Conservation (phyloP, 2,329 filamentous ascomycete species). For the Xylariales sp. region DNA sequence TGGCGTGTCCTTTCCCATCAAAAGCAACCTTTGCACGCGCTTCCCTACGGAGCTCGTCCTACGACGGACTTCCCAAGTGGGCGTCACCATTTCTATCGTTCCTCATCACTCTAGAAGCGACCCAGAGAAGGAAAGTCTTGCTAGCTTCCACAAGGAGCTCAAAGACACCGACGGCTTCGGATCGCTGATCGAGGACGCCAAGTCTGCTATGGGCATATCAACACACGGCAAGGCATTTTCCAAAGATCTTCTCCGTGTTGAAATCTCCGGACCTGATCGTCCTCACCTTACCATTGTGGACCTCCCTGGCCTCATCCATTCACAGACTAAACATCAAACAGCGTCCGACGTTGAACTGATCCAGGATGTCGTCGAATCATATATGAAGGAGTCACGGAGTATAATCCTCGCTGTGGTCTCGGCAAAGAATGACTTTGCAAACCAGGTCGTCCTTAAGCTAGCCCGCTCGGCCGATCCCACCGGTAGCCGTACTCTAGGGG, state of each 20-base stretch:
- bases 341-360: constrained; percentile 39
- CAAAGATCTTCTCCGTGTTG: constrained; percentile 41
- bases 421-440: constrained; percentile 52
- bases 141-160: constrained; percentile 20
- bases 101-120: constrained; percentile 24
- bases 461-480: constrained; percentile 30
- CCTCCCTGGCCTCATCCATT: constrained; percentile 51
- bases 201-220: constrained; percentile 44
- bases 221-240: constrained; percentile 32
- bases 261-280: constrained; percentile 40
- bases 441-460: constrained; percentile 51
- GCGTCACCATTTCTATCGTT: constrained; percentile 31
- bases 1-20: constrained; percentile 53
- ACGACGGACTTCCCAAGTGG: constrained; percentile 31
- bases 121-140: constrained; percentile 16
- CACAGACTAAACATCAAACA: constrained; percentile 41
- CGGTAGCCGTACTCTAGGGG: constrained; percentile 40
- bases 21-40: constrained; percentile 55
- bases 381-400: constrained; percentile 52
- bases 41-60: constrained; percentile 61
- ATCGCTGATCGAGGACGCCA: constrained; percentile 33
- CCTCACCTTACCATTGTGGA: constrained; percentile 56
- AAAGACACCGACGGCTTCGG: constrained; percentile 25
- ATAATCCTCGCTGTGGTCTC: constrained; percentile 58
- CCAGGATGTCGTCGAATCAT: constrained; percentile 41